Percentiles rank a stretch among this genome's conserved stretches.
phyloP scores from a whole-genome alignment of 495 filamentous ascomycete genomes.

The Xylaria longipes region DNA sequence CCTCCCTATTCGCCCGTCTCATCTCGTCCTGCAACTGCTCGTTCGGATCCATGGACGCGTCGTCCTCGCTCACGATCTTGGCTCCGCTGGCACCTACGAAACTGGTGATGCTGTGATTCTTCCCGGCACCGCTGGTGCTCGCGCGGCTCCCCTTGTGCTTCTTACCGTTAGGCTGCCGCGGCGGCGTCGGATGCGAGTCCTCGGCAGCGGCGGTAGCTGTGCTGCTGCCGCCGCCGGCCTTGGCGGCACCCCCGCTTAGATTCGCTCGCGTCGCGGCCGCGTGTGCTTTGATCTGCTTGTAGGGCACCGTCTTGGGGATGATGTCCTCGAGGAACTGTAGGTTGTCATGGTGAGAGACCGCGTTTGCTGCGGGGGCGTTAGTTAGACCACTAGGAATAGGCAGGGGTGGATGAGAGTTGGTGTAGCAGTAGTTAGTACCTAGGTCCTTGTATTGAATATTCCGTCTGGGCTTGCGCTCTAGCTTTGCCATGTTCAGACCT shows the following conservation, averaged over 20 bases:
- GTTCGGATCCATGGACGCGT: conserved; percentile 41
- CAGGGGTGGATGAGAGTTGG: too few species aligned
- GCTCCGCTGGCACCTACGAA: conserved; percentile 40
- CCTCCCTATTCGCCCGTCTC: conserved; percentile 49
- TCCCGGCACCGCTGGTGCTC: not conserved
- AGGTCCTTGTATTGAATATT: conserved; percentile 97
- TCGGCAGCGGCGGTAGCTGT: not conserved
- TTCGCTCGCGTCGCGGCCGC: conserved; percentile 49
- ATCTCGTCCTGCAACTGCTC: conserved; percentile 57
- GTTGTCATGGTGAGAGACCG: conserved; percentile 87
- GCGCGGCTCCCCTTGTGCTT: conserved; percentile 39
- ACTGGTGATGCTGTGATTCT: conserved; percentile 26
- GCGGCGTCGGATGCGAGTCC: conserved; percentile 2
- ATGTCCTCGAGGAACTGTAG: conserved; percentile 95
- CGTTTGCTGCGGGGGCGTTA: conserved; percentile 64
- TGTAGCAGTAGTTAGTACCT: not conserved
- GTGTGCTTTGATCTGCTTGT: conserved; percentile 74
- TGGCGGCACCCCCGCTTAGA: conserved; percentile 42
- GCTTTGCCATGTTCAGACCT: conserved; percentile 84
- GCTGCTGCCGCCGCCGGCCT: not conserved
- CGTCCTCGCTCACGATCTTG: conserved; percentile 37
- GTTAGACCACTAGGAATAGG: not conserved
- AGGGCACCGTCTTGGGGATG: conserved; percentile 82
- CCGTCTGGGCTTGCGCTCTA: conserved; percentile 87
- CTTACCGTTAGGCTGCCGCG: conserved; percentile 30